Conservation (phyloP, 371 early-diverging fungal genomes). For the Mucor lusitanicus region DNA sequence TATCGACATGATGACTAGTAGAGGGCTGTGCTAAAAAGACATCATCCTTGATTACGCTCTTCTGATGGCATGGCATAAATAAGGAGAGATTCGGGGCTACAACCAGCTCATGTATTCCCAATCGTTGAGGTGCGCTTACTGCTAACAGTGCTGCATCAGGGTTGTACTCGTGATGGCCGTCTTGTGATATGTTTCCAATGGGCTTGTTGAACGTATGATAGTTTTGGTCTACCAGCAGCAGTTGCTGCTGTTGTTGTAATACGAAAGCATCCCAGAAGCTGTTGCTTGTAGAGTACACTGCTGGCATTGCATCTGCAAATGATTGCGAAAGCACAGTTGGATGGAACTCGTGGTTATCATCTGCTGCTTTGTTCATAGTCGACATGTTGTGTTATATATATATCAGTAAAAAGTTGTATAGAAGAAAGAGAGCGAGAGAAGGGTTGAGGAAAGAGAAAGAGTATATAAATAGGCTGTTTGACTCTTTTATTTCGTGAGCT, state of each 20-base stretch:
- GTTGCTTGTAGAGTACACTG: not conserved
- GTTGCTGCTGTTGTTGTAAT: not conserved
- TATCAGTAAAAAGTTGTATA: not conserved
- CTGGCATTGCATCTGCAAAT: not conserved
- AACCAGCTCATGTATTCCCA: conserved; percentile 26
- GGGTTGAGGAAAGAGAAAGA: conserved; percentile 2
- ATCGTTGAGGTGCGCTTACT: conserved; percentile 24
- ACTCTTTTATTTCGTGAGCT: not conserved
- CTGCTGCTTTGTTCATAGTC: not conserved
- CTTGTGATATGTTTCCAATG: conserved; percentile 26
- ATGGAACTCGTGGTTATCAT: not conserved
- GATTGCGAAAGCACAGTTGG: conserved; percentile 21
- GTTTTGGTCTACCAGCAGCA: not conserved
- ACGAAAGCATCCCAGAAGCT: conserved; percentile 10
- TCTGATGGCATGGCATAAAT: conserved; percentile 13
- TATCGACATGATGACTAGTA: conserved; percentile 2
- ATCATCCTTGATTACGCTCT: conserved; percentile 23
- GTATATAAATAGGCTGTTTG: not conserved
- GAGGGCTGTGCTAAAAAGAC: conserved; percentile 26
- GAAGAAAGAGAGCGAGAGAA: not conserved
- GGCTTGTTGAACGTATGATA: conserved; percentile 17
- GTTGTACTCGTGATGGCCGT: conserved; percentile 26
- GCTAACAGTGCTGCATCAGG: conserved; percentile 20
- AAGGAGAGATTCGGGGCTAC: conserved; percentile 22
- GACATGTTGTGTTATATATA: no score